phyloP scores from a whole-genome alignment of 805 yeast species.

The Saturnispora sanitii region DNA sequence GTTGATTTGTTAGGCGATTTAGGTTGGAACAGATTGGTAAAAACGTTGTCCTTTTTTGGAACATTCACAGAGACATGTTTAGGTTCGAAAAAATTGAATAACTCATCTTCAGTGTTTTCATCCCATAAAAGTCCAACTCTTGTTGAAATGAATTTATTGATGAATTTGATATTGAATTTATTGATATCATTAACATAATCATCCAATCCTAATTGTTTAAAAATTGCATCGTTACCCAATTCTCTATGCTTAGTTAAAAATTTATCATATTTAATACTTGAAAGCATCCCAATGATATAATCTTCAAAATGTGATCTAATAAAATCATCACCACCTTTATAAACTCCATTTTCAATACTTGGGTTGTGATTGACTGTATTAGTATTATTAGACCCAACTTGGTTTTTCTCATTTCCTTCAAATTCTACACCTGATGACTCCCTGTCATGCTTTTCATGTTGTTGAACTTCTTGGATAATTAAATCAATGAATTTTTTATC shows the following conservation, averaged over 20 bases:
- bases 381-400: conserved; percentile 7
- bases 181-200: conserved; percentile 18
- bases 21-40: conserved; percentile 13
- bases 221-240: neutral
- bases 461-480: conserved; percentile 40
- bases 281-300: conserved; percentile 65
- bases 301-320: conserved; percentile 85
- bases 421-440: no score
- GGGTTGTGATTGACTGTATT: conserved; percentile 25
- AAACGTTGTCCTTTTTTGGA: conserved; percentile 2
- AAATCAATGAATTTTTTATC: conserved; percentile 72
- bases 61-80: conserved; percentile 20
- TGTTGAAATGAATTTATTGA: conserved; percentile 44
- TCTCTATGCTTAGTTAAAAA: conserved; percentile 28
- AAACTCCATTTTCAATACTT: conserved; percentile 33
- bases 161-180: conserved; percentile 29
- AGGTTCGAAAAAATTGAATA: conserved; percentile 38
- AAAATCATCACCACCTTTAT: conserved; percentile 75
- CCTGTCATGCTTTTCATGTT: conserved; percentile 23
- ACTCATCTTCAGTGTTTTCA: conserved; percentile 52
- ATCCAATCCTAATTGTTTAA: conserved; percentile 16
- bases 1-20: neutral
- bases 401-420: no score
- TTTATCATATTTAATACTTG: conserved; percentile 60
- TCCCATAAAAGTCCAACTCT: conserved; percentile 47